Base-by-base conservation (phyloP, 352 stramenopile genomes). In the Peronospora belbahrii region DNA sequence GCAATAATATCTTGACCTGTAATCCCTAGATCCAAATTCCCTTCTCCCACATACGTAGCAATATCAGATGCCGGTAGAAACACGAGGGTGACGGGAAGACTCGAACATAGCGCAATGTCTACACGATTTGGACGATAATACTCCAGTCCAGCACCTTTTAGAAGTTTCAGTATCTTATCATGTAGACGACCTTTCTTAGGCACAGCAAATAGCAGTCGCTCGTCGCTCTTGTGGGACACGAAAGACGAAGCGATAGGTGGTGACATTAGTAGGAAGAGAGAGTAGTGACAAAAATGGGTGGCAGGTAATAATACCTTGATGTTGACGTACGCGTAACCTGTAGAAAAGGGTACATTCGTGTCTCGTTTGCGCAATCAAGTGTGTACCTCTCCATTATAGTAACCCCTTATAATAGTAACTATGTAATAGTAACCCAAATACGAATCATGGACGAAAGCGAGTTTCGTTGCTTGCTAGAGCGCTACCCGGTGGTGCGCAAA, bases 1-100 rank as follows among this genome's bases (percentile, higher is more conserved):
- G 88, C 83, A 5, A 98, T 83, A 36, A 97, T 95, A 62, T 97
- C 89, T 47, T 97, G 78, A 34, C 96, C 96, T 15, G 96, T 98
- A 64, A 99, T 98, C n/a, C 96, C 96, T 13, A 98, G 79, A 64
- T 99, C 96, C 25, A 99, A 69, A 61, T 98, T 97, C 53, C 96
- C 96, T 46, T 98, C 93, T 31, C 93, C 96, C 8, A 98, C 95
- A 56, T 97, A 99, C 44, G 88, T 97, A 3, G 96, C 92, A 67
- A 99, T 99, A 68, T 99, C 96, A 0, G 94, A 64, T 1, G 96
- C 95, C 1, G 95, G 95, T 15, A 99, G 66, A 60, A 99, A 99
- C 31, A 98, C 92, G 22, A 99, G 74, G 24, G 95, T 98, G 34
- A 99, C 89, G 0, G 94, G 91, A 9, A 98, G 68, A 48, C 83